Conservation (phyloP, 2,329 filamentous ascomycete species). For the Colletotrichum navitas region DNA sequence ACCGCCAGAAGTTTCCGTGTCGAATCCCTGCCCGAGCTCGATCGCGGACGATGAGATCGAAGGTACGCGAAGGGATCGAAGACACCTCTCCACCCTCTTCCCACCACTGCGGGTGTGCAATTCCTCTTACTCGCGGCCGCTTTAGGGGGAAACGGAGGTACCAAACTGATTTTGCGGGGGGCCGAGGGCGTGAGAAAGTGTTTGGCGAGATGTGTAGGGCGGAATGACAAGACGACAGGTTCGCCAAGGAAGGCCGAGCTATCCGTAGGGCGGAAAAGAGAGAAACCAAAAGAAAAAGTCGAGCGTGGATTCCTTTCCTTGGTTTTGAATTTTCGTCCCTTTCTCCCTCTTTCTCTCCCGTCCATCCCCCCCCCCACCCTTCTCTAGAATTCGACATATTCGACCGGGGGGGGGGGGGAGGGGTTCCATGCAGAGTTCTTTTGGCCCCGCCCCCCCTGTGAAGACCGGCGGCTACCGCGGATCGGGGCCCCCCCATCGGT, state of each 20-base stretch:
- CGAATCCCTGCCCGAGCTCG: not conserved
- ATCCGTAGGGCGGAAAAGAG: not conserved
- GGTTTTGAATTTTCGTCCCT: not conserved
- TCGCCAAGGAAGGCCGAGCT: not conserved
- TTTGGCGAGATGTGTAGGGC: not conserved
- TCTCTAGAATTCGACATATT: not conserved
- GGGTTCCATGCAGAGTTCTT: not conserved
- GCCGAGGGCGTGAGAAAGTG: not conserved
- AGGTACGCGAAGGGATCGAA: not conserved
- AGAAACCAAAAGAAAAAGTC: not conserved
- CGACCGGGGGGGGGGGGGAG: not conserved
- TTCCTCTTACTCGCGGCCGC: not conserved
- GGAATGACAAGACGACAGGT: constrained; percentile 10
- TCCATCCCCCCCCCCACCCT: not conserved
- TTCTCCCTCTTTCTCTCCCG: not conserved
- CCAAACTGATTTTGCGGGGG: not conserved
- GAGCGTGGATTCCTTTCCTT: not conserved
- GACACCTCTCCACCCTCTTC: not conserved
- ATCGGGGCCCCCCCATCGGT: not conserved
- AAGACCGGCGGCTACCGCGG: not conserved
- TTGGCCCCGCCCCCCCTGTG: too few species aligned
- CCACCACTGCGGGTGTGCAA: not conserved
- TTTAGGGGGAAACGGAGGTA: too few species aligned
- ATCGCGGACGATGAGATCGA: not conserved
- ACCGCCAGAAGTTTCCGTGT: not conserved